phyloP scores from a whole-genome alignment of 768 basidiomycete genomes.

The Pleurotus giganteus region DNA sequence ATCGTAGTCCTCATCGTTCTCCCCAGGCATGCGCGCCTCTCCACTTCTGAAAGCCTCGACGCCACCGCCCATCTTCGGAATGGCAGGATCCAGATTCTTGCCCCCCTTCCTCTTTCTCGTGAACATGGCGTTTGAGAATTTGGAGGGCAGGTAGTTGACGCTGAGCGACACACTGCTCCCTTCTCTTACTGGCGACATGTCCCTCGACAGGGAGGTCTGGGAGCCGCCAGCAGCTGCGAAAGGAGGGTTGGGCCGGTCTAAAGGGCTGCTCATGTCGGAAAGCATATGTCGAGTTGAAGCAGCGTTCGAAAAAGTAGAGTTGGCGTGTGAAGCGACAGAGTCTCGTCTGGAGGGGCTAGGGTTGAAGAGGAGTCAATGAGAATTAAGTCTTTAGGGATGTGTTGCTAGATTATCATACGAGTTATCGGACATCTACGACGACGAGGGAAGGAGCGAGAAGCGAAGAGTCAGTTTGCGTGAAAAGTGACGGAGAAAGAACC shows the following conservation, averaged over 20 bases:
- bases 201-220: constrained; percentile 18
- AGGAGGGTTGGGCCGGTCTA: constrained; percentile 34
- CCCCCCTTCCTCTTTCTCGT: constrained; percentile 34
- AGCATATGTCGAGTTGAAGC: constrained; percentile 50
- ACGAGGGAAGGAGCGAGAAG: neutral
- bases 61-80: constrained; percentile 69
- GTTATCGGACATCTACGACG: constrained; percentile 9
- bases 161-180: constrained; percentile 38
- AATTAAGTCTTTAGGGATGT: neutral
- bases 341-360: constrained; percentile 28
- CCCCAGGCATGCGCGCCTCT: constrained; percentile 49
- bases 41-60: constrained; percentile 60
- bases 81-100: constrained; percentile 25
- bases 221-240: constrained; percentile 23
- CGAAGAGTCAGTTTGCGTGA: neutral
- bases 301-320: constrained; percentile 43
- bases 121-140: constrained; percentile 55
- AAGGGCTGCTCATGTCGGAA: constrained; percentile 30
- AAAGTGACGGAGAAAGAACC: neutral
- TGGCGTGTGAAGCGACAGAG: constrained; percentile 37
- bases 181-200: constrained; percentile 17
- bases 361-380: neutral
- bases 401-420: constrained; percentile 4
- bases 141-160: constrained; percentile 74
- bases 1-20: constrained; percentile 57